Conservation (phyloP, 257 asterid species). For the Euphrasia confusa region DNA sequence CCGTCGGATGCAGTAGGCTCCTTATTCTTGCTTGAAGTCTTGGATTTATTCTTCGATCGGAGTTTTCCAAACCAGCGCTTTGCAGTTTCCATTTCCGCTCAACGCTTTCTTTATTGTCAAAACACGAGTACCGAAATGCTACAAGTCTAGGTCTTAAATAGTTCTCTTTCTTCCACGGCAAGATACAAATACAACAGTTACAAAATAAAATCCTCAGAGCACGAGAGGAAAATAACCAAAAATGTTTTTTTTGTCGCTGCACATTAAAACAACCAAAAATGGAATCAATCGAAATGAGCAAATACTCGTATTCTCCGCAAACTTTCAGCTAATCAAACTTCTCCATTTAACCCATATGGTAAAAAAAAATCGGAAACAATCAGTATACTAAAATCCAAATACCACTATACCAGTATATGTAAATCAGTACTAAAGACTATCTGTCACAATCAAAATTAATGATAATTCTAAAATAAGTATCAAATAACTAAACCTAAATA, state of each 20-base stretch:
- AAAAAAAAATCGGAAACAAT: not conserved
- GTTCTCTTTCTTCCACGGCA: conserved; percentile 24
- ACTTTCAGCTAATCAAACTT: conserved; percentile 13
- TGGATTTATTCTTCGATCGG: conserved; percentile 62
- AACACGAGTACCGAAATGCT: conserved; percentile 22
- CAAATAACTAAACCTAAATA: not conserved
- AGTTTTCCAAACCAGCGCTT: conserved; percentile 64
- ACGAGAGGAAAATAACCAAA: conserved; percentile 17
- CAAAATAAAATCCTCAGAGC: conserved; percentile 23
- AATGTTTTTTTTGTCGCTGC: conserved; percentile 29
- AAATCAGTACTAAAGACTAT: conserved; percentile 6
- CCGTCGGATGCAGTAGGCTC: conserved; percentile 46
- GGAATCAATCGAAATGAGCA: conserved; percentile 16
- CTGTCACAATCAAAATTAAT: conserved; percentile 7
- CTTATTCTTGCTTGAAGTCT: conserved; percentile 54
- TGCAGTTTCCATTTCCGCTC: conserved; percentile 57
- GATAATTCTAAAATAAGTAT: conserved; percentile 4
- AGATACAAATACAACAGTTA: conserved; percentile 40
- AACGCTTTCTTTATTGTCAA: conserved; percentile 27
- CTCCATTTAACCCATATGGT: not conserved
- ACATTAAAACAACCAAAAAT: conserved; percentile 23
- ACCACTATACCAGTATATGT: not conserved
- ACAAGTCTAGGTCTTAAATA: conserved; percentile 24
- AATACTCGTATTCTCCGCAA: not conserved
- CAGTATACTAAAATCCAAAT: conserved; percentile 11